These are phyloP conservation scores for Trichoderma afroharzianum DNA, from an alignment of 2,329 filamentous ascomycete genomes.

Conservation along the genomic window DNA sequence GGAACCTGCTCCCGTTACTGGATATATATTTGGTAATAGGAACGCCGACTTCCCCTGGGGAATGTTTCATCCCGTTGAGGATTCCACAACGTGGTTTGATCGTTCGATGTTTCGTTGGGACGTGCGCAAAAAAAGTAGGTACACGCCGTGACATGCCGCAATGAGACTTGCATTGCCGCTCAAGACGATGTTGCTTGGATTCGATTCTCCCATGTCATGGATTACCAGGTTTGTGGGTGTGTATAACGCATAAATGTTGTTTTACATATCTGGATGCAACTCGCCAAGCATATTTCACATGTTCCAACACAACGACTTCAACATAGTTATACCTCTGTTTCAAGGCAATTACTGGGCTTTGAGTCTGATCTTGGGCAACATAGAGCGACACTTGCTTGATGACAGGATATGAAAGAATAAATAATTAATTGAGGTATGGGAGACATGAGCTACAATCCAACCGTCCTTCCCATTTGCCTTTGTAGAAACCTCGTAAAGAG, in stretches of 20 bases:
- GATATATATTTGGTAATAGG: neutral
- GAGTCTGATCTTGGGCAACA: neutral
- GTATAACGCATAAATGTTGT: neutral
- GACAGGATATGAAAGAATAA: neutral
- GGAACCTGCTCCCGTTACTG: neutral
- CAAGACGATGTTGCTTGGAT: neutral
- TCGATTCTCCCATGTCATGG: neutral
- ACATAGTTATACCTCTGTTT: neutral
- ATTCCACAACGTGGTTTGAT: neutral
- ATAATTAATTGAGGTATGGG: conserved; percentile 5
- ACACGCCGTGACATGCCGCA: neutral
- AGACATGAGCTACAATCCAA: neutral
- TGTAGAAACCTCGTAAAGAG: conserved; percentile 1
- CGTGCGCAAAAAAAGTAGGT: neutral
- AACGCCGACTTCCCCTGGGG: neutral
- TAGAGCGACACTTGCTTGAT: neutral
- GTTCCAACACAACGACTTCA: neutral
- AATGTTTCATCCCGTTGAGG: neutral
- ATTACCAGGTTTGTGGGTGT: neutral
- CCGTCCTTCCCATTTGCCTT: neutral
- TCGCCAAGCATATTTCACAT: neutral
- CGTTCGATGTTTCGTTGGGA: neutral
- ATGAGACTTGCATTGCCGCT: neutral
- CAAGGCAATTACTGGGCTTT: neutral
- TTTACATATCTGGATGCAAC: neutral